phyloP scores from a whole-genome alignment of 2,329 filamentous ascomycete genomes.

The Arthrinium puccinioides region DNA sequence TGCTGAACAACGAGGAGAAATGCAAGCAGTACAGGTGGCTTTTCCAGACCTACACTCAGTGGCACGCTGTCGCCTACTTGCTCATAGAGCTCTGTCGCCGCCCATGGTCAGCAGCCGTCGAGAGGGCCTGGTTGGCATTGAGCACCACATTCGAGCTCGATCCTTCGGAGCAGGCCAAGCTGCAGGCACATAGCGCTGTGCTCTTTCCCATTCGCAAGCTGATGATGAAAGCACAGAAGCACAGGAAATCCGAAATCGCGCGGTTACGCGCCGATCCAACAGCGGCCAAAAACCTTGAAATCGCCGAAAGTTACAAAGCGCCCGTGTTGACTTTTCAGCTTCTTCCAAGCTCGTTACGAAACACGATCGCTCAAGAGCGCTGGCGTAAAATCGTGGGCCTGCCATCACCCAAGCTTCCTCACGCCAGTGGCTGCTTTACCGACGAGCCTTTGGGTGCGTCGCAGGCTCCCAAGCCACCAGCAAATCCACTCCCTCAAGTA shows the following conservation, averaged over 20 bases:
- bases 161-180: conserved; percentile 34
- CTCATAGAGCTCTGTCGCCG: conserved; percentile 33
- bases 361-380: conserved; percentile 37
- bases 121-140: conserved; percentile 29
- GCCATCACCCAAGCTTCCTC: conserved; percentile 11
- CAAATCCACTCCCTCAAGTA: too few species aligned
- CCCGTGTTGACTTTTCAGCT: conserved; percentile 28
- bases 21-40: conserved; percentile 43
- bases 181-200: conserved; percentile 38
- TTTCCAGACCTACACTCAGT: conserved; percentile 43
- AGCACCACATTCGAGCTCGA: conserved; percentile 30
- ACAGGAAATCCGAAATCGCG: conserved; percentile 42
- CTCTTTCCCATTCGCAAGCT: conserved; percentile 49
- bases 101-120: conserved; percentile 18
- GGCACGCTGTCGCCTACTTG: conserved; percentile 43
- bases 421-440: too few species aligned
- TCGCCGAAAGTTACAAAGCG: conserved; percentile 27
- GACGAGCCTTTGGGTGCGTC: too few species aligned
- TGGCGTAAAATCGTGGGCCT: conserved; percentile 43
- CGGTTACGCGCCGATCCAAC: conserved; percentile 40
- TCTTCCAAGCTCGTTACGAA: conserved; percentile 37
- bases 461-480: too few species aligned
- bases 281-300: conserved; percentile 41
- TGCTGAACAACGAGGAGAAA: conserved; percentile 41
- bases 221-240: conserved; percentile 42